These are phyloP conservation scores for Pleomassaria siparia DNA, from an alignment of 2,329 filamentous ascomycete species.

Conservation along the genomic window DNA sequence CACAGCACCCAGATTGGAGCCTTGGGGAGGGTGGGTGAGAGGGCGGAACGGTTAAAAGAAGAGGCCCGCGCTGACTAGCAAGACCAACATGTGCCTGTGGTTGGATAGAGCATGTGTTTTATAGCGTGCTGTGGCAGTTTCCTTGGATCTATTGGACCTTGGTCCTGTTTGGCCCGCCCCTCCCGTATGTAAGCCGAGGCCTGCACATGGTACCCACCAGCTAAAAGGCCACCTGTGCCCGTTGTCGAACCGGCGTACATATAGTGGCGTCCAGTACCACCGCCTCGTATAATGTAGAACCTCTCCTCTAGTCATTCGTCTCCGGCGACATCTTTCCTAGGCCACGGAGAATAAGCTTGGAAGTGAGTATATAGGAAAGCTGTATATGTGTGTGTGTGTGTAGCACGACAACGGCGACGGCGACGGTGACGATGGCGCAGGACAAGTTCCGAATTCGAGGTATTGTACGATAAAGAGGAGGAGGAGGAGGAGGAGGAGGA, in stretches of 20 bases:
- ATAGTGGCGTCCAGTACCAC: constrained; percentile 2
- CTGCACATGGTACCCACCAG: too few relatives aligned
- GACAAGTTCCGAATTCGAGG: background rate
- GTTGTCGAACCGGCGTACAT: constrained; percentile 4
- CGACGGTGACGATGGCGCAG: background rate
- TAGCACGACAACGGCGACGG: background rate
- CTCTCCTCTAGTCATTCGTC: background rate
- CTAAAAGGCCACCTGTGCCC: too few relatives aligned
- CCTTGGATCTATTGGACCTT: constrained; percentile 3
- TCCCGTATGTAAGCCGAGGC: constrained; percentile 4
- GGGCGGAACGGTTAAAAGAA: background rate
- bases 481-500: too few relatives aligned
- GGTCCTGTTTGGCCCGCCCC: background rate
- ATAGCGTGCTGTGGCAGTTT: background rate
- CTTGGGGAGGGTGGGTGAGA: background rate
- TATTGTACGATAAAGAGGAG: too few relatives aligned
- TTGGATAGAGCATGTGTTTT: background rate
- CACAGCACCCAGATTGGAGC: background rate
- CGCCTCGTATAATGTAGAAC: background rate
- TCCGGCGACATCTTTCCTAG: background rate
- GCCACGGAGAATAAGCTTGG: too few relatives aligned
- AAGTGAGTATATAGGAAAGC: too few relatives aligned
- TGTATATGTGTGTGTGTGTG: too few relatives aligned
- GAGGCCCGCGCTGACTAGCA: background rate
- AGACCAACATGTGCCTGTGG: background rate